A percentile compares a stretch with the other conserved stretches of the same genome.
Conservation (phyloP, 23 red algal genomes). For the Chondrus crispus region DNA sequence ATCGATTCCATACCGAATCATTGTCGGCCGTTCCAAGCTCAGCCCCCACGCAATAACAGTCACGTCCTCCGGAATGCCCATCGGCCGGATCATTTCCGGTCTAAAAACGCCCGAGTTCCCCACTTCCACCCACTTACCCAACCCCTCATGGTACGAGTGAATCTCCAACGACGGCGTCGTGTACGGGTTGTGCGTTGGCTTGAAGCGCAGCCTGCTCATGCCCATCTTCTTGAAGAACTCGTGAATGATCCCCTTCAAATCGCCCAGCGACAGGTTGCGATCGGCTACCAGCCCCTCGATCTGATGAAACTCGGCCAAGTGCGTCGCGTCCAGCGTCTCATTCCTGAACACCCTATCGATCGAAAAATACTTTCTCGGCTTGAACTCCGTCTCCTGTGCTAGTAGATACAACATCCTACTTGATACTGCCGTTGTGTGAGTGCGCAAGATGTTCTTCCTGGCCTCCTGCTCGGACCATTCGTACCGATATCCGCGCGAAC, state of each 20-base stretch:
- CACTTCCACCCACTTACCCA: constrained; percentile 95
- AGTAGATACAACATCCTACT: constrained; percentile 89
- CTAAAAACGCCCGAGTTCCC: constrained; percentile 97
- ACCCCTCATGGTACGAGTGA: constrained; percentile 79
- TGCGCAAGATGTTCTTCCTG: constrained; percentile 85
- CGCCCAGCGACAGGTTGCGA: constrained; percentile 73
- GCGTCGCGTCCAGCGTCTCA: constrained; percentile 97
- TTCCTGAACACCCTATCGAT: constrained; percentile 99
- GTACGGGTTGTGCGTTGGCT: constrained; percentile 97
- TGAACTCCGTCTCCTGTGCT: constrained; percentile 54
- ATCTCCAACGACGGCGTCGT: constrained; percentile 96
- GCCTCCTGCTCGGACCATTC: constrained; percentile 84
- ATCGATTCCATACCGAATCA: constrained; percentile 92
- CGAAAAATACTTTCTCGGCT: constrained; percentile 87
- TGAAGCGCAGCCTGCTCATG: constrained; percentile 92
- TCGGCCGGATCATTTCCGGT: constrained; percentile 97
- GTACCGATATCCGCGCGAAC: constrained; percentile 92
- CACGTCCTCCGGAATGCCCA: constrained; percentile 91
- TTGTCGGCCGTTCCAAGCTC: constrained; percentile 93
- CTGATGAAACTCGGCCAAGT: constrained; percentile 98
- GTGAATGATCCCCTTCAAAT: constrained; percentile 92
- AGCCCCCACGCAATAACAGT: constrained; percentile 97
- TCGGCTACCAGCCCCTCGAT: constrained; percentile 94
- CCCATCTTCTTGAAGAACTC: constrained; percentile 96
- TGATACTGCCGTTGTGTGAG: constrained; percentile 96